Percentiles rank a stretch among this genome's conserved stretches.
Conservation (phyloP, 306 rosid genomes). For the Vigna trinervia region DNA sequence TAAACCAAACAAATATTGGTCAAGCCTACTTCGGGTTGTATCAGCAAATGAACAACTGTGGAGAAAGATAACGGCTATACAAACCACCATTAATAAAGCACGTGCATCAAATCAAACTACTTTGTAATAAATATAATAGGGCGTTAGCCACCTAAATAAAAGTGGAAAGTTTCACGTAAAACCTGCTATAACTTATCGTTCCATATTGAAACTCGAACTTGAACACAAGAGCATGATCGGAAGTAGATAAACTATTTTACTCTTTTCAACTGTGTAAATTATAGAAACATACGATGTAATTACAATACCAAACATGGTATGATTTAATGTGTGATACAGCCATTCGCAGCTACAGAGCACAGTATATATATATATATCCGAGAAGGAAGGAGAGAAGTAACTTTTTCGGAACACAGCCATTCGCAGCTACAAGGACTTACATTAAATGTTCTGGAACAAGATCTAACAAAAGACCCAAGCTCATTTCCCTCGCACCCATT, state of each 20-base stretch:
- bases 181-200: background rate
- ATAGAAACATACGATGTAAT: no score
- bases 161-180: background rate
- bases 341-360: no score
- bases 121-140: no score
- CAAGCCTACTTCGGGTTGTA: background rate
- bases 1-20: background rate
- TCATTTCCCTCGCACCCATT: background rate
- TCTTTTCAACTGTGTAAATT: background rate
- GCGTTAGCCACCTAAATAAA: background rate
- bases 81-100: background rate
- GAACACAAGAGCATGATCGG: background rate
- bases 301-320: no score
- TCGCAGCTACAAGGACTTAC: no score
- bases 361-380: no score
- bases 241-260: background rate
- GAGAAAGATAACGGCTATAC: background rate
- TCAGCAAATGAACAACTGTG: background rate
- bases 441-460: no score
- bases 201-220: background rate
- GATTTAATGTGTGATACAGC: no score
- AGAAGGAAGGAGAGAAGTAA: no score
- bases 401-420: no score
- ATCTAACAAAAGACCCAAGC: background rate
- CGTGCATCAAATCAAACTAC: background rate